These are phyloP conservation scores for Micromonas commoda DNA, from an alignment of 139 green algal species.

Conservation along the genomic window DNA sequence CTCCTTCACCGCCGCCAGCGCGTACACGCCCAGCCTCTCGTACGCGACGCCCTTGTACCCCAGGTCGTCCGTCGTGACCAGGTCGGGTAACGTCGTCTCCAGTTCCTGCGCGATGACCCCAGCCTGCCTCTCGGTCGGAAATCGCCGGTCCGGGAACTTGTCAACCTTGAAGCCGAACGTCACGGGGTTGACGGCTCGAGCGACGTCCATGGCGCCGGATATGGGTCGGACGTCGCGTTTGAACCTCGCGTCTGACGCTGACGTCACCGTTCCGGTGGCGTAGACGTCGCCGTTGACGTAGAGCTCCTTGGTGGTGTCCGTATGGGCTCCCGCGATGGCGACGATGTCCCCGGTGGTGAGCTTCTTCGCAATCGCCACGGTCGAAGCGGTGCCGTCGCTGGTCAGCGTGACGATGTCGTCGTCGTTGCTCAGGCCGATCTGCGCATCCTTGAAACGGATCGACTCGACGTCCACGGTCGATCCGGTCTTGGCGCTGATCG, in stretches of 20 bases:
- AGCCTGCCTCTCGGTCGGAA: neutral
- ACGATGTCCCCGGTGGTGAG: neutral
- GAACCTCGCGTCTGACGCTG: neutral
- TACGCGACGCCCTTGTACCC: neutral
- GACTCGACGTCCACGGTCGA: neutral
- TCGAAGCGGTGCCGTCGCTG: neutral
- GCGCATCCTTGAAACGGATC: neutral
- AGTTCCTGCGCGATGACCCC: neutral
- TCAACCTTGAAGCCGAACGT: neutral
- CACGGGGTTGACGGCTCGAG: neutral
- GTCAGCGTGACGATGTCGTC: neutral
- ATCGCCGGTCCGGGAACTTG: neutral
- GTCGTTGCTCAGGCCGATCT: no score
- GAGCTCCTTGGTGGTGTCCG: neutral
- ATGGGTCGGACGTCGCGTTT: neutral
- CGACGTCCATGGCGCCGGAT: neutral
- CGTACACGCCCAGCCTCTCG: neutral
- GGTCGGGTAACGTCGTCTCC: neutral
- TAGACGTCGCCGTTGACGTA: neutral
- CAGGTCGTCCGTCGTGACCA: neutral
- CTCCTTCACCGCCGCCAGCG: neutral
- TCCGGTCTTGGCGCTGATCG: neutral
- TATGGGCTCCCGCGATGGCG: neutral
- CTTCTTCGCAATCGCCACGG: no score
- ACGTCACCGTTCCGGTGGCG: neutral